Evolutionary conservation across 179 eudicot genomes (phyloP), one percentile per base, ranked within the genome.

Genomic region (Silene noctiflora): DNA sequence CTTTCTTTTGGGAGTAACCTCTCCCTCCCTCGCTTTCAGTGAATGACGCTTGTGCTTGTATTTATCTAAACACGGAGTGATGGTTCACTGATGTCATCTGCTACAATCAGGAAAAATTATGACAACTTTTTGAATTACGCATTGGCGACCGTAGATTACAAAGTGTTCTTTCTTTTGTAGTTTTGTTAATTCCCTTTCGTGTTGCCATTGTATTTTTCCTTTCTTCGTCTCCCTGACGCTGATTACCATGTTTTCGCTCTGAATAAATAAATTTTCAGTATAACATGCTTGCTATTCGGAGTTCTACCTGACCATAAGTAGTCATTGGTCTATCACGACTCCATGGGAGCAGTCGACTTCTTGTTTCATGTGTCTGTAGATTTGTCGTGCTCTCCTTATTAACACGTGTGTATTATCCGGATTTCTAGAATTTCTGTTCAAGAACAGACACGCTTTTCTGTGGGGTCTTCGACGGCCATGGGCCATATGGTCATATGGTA

Each of bases 381-480:
- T 59, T 76, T 20, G 17, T 2, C 44, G 9, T 24, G 60, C 39
- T 20, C 8, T 69, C 33, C n/a, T 69, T 55, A n/a, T 71, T 73
- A 39, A 67, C 51, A 51, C 33, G 27, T 60, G 12, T 27, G 8
- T 46, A 48, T 67, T 22, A n/a, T 78, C 27, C 31, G 65, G 22
- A 16, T 24, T 67, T 84, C 39, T 91, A 93, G 98, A 91, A 93
- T 80, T 93, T 93, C 69, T 83, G 87, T 73, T 90, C 96, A 17
- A 89, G 90, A 81, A 76, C 86, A 29, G 98, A 90, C 83, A 86
- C 95, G 0, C 77, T 90, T 35, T 91, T 91, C 78, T 89, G 97
- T 82, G 97, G 97, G 67, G 95, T 91, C 29, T 93, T 91, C 72
- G 98, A 93, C 73, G 97, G 98, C 33, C 98, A 93, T 76, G 97